These are phyloP conservation scores for Camillea tinctor DNA, from an alignment of 2,329 filamentous ascomycete genomes.

Conservation along the genomic window DNA sequence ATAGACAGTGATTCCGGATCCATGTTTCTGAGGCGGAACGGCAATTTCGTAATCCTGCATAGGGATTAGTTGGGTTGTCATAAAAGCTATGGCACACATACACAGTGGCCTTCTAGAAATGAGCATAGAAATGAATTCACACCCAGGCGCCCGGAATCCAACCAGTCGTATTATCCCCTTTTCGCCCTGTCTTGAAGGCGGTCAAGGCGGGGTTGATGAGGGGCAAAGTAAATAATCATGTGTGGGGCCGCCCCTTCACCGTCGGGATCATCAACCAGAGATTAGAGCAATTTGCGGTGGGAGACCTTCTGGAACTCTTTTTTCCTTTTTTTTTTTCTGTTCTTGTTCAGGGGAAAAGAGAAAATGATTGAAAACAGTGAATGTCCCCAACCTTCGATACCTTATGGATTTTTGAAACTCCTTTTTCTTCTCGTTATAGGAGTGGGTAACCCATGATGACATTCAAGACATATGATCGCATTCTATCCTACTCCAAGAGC, in stretches of 20 bases:
- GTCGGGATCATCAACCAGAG: neutral
- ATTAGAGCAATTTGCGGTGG: neutral
- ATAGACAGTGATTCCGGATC: neutral
- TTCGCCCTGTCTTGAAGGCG: slow-evolving; percentile 1
- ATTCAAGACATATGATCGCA: neutral
- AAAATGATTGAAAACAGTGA: neutral
- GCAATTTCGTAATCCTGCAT: neutral
- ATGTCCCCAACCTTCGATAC: neutral
- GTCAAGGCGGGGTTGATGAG: slow-evolving; percentile 19
- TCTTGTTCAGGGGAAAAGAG: neutral
- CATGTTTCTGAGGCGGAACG: neutral
- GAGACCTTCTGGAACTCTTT: neutral
- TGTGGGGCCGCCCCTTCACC: slow-evolving; percentile 10
- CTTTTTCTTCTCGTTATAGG: neutral
- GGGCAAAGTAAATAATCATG: slow-evolving; percentile 10
- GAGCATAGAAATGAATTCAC: neutral
- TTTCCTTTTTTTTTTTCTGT: neutral
- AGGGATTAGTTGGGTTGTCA: neutral
- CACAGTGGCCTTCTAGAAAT: neutral
- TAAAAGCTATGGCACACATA: neutral
- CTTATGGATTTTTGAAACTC: neutral
- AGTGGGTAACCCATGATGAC: neutral
- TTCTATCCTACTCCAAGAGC: neutral
- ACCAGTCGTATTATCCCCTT: neutral
- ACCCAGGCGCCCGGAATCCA: neutral